Percentiles rank a stretch among this genome's conserved stretches.
Evolutionary conservation across 345 rosid species (phyloP).

Genomic region (Bretschneidera sinensis): DNA sequence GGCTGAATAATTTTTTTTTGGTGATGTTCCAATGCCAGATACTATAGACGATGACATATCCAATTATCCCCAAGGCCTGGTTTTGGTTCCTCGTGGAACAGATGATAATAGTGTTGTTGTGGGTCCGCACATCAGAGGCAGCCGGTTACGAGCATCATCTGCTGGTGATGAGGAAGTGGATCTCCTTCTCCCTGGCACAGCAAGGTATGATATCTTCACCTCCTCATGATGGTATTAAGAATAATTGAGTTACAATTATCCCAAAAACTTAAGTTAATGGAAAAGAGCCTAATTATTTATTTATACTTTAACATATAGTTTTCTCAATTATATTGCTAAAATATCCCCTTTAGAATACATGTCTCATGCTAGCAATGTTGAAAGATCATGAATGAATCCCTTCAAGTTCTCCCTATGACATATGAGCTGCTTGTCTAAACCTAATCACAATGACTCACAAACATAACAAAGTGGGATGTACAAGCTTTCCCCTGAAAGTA

Average conservation of each 20-base stretch:
- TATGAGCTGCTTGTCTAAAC: no score
- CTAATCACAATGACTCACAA: no score
- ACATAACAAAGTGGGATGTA: no score
- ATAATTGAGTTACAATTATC: no score
- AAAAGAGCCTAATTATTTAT: no score
- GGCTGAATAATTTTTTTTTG: neutral
- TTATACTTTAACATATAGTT: no score
- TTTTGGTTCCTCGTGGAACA: conserved; percentile 82
- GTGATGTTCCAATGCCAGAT: conserved; percentile 34
- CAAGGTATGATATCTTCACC: conserved; percentile 51
- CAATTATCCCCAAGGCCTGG: conserved; percentile 83
- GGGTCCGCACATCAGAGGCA: conserved; percentile 89
- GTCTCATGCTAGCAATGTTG: neutral
- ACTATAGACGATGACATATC: conserved; percentile 68
- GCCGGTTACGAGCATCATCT: conserved; percentile 76
- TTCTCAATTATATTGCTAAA: neutral
- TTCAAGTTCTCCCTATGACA: no score
- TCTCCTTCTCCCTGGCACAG: conserved; percentile 98
- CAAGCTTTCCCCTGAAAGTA: no score
- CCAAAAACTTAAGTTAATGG: no score
- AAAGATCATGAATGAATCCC: neutral
- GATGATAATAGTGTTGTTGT: conserved; percentile 62
- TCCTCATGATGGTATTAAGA: conserved; percentile 7
- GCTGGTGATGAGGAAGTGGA: conserved; percentile 93
- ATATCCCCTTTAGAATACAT: neutral